A percentile compares a stretch with the other conserved stretches of the same genome.
These are phyloP conservation scores for Lodderomyces pseudojiufengensis DNA, from an alignment of 1,139 yeast genomes.

Conservation along the genomic window DNA sequence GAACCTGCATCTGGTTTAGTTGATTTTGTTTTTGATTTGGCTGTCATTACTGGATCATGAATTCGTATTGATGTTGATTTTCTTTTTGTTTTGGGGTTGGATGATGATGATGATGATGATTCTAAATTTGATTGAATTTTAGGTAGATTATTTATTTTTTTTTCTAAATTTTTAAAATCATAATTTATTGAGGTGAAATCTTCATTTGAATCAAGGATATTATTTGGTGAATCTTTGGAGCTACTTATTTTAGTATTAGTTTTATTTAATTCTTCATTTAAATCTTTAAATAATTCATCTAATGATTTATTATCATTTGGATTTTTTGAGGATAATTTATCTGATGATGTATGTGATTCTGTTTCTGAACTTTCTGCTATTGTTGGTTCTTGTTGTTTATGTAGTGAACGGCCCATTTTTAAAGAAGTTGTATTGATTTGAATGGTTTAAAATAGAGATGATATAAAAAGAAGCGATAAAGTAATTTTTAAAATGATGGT, in stretches of 20 bases:
- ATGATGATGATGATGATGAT: background rate
- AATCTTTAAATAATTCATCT: constrained; percentile 33
- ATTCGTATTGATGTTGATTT: constrained; percentile 30
- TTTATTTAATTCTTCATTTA: constrained; percentile 18
- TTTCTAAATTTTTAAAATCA: constrained; percentile 28
- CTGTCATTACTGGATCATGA: constrained; percentile 47
- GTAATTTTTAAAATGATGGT: too few relatives aligned
- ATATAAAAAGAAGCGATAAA: too few relatives aligned
- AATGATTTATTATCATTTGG: constrained; percentile 14
- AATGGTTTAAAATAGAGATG: too few relatives aligned
- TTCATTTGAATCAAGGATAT: too few relatives aligned
- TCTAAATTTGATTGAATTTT: constrained; percentile 32
- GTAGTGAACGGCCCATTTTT: constrained; percentile 2
- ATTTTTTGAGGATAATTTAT: background rate
- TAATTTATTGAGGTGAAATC: constrained; percentile 8
- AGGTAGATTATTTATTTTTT: constrained; percentile 31
- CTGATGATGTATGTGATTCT: constrained; percentile 12
- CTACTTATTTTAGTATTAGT: constrained; percentile 14
- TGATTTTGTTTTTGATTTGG: constrained; percentile 8
- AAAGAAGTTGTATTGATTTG: background rate
- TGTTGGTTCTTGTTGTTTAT: constrained; percentile 9
- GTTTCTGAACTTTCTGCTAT: constrained; percentile 16
- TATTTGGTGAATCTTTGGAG: background rate
- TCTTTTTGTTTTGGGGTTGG: constrained; percentile 14
- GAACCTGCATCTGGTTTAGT: constrained; percentile 38